Evolutionary conservation across 306 rosid species (phyloP).

Genomic region (Ceratonia siliqua): DNA sequence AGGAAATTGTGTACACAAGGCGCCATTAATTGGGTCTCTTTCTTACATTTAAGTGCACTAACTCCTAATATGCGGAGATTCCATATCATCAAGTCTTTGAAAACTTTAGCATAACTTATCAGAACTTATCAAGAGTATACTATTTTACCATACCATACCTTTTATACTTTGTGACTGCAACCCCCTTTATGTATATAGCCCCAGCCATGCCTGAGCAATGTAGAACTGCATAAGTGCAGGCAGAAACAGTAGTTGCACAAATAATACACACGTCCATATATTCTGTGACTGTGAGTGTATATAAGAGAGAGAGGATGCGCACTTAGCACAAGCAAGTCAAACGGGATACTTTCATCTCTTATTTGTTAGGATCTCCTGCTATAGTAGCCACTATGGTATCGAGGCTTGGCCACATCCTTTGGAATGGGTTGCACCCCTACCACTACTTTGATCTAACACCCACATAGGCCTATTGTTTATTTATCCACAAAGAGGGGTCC

Average conservation of each 20-base stretch:
- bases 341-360: background rate
- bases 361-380: no score
- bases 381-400: no score
- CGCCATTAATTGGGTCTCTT: background rate
- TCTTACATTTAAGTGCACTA: background rate
- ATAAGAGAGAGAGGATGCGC: background rate
- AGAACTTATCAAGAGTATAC: background rate
- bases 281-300: background rate
- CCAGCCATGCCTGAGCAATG: slow-evolving; percentile 78
- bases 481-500: no score
- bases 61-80: slow-evolving; percentile 16
- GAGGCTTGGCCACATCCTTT: no score
- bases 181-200: slow-evolving; percentile 86
- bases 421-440: no score
- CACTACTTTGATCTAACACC: no score
- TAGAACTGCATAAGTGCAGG: slow-evolving; percentile 10
- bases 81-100: background rate
- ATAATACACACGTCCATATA: background rate
- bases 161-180: slow-evolving; percentile 82
- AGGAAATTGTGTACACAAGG: no score
- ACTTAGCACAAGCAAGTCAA: background rate
- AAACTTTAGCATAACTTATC: background rate
- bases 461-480: no score
- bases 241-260: background rate
- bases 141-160: slow-evolving; percentile 52